Percentiles rank a stretch among this genome's conserved stretches.
These are phyloP conservation scores for Myochromella boudieri DNA, from an alignment of 768 basidiomycete species.

Conservation along the genomic window DNA sequence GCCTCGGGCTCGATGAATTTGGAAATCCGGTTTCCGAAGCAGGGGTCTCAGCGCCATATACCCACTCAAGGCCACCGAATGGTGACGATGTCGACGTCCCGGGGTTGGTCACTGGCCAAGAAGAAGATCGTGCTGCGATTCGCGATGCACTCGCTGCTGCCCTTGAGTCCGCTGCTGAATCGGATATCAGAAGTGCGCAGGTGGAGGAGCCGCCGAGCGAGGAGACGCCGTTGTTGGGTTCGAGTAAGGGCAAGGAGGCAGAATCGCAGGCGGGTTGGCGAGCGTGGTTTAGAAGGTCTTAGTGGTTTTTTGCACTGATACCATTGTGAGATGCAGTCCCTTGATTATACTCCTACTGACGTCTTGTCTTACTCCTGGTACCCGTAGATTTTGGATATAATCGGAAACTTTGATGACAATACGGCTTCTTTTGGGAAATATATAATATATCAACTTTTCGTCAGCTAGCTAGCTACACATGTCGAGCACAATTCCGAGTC, in stretches of 20 bases:
- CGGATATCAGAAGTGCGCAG: constrained; percentile 18
- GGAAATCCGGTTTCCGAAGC: constrained; percentile 46
- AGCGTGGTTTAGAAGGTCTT: constrained; percentile 6
- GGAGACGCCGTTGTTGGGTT: constrained; percentile 21
- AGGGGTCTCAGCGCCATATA: not conserved
- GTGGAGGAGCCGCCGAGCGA: constrained; percentile 13
- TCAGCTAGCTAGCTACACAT: too few relatives aligned
- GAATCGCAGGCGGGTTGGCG: not conserved
- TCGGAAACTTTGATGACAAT: too few relatives aligned
- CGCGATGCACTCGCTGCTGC: constrained; percentile 22
- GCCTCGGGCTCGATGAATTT: constrained; percentile 85
- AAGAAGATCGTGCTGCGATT: constrained; percentile 22
- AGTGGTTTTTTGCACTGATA: not conserved
- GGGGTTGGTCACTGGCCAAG: constrained; percentile 21
- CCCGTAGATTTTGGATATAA: too few relatives aligned
- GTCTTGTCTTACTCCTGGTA: too few relatives aligned
- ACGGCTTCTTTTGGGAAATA: too few relatives aligned
- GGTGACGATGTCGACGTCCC: constrained; percentile 19
- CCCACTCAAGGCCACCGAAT: not conserved
- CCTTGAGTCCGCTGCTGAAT: constrained; percentile 21
- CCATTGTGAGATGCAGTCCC: too few relatives aligned
- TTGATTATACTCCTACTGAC: too few relatives aligned
- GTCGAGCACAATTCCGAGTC: too few relatives aligned
- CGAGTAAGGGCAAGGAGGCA: not conserved
- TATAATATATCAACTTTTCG: too few relatives aligned